Conservation (phyloP, 140 eudicot species). For the Flaveria floridana region DNA sequence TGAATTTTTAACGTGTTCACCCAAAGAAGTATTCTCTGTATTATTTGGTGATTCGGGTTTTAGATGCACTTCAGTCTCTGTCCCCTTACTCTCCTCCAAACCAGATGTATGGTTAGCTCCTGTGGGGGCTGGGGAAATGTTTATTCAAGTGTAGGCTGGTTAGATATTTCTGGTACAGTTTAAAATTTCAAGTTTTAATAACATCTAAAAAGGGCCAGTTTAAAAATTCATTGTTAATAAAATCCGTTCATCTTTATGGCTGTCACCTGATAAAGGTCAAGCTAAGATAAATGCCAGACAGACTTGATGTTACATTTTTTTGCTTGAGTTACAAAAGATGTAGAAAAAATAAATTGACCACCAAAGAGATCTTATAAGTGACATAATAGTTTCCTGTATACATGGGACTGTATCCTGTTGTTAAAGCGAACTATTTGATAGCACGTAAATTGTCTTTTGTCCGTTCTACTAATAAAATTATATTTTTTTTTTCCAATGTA, state of each 20-base stretch:
- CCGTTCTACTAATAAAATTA: slow-evolving; percentile 13
- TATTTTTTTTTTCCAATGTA: slow-evolving; percentile 11
- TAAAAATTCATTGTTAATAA: not conserved
- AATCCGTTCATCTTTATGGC: not conserved
- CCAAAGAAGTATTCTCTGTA: slow-evolving; percentile 24
- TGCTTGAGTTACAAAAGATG: slow-evolving; percentile 13
- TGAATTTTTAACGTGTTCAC: slow-evolving; percentile 26
- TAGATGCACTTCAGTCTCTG: slow-evolving; percentile 39
- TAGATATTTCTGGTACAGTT: slow-evolving; percentile 23
- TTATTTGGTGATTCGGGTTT: slow-evolving; percentile 38
- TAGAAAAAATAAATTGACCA: not conserved
- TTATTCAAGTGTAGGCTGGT: slow-evolving; percentile 27
- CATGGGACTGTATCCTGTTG: slow-evolving; percentile 8
- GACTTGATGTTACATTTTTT: not conserved
- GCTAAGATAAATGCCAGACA: not conserved
- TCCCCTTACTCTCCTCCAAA: slow-evolving; percentile 41
- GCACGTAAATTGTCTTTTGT: slow-evolving; percentile 11
- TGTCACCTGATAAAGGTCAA: not conserved
- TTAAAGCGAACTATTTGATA: not conserved
- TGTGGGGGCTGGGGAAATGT: slow-evolving; percentile 38
- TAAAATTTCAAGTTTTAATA: slow-evolving; percentile 29
- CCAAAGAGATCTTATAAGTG: not conserved
- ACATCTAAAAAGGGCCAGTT: not conserved
- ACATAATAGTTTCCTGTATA: not conserved
- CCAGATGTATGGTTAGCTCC: slow-evolving; percentile 49